These are phyloP conservation scores for Sphaceloma murrayae DNA, from an alignment of 2,329 filamentous ascomycete genomes.

Conservation along the genomic window DNA sequence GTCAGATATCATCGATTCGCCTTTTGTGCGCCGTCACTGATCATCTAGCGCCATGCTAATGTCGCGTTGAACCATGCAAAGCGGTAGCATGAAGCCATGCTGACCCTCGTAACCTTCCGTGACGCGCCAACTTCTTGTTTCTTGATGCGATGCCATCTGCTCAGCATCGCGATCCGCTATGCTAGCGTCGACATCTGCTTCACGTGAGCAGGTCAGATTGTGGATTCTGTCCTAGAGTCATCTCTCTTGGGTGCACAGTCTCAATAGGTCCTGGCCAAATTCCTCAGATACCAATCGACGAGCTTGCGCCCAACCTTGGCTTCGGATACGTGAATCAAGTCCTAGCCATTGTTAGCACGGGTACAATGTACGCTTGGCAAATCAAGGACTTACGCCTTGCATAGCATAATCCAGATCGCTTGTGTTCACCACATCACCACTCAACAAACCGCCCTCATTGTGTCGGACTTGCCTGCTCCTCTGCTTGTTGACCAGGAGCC, in stretches of 20 bases:
- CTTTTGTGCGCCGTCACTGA: too few species aligned
- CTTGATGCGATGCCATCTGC: too few species aligned
- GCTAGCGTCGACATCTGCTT: neutral
- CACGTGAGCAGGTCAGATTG: neutral
- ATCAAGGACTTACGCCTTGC: conserved; percentile 61
- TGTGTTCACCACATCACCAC: conserved; percentile 85
- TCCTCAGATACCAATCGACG: conserved; percentile 98
- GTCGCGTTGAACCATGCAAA: too few species aligned
- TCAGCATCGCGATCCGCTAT: neutral
- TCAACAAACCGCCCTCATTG: conserved; percentile 79
- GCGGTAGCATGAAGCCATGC: too few species aligned
- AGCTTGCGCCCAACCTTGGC: conserved; percentile 95
- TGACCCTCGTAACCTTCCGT: too few species aligned
- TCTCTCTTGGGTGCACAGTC: neutral
- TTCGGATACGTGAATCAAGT: conserved; percentile 97
- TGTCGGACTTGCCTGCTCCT: conserved; percentile 92
- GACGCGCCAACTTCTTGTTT: too few species aligned
- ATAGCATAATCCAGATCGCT: conserved; percentile 96
- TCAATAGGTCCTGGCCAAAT: conserved; percentile 90
- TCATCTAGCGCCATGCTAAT: too few species aligned
- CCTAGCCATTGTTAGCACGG: conserved; percentile 42
- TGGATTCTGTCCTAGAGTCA: neutral
- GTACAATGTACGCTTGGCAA: neutral
- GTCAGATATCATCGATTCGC: too few species aligned
- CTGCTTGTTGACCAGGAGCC: conserved; percentile 97